These are phyloP conservation scores for Papiliotrema terrestris DNA, from an alignment of 1,284 basidiomycete species.

Conservation along the genomic window DNA sequence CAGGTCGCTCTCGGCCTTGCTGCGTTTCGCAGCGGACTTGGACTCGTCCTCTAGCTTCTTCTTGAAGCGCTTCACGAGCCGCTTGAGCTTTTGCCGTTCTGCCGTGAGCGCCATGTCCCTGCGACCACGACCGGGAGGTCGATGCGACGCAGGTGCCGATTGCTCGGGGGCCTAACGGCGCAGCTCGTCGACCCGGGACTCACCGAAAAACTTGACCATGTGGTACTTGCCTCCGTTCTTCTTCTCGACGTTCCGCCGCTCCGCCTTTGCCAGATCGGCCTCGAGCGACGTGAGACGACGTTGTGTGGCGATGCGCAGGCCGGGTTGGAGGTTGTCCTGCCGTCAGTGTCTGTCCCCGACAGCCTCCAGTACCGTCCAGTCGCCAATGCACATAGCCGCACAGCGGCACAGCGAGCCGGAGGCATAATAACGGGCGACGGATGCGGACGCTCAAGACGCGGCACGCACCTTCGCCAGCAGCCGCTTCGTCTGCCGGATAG, in stretches of 20 bases:
- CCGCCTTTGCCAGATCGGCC: conserved; percentile 65
- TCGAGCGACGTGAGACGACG: conserved; percentile 69
- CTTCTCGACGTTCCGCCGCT: conserved; percentile 62
- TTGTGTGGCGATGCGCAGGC: conserved; percentile 72
- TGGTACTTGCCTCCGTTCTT: conserved; percentile 71
- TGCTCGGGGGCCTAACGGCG: too few species aligned
- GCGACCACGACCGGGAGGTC: too few species aligned
- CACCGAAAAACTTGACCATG: conserved; percentile 84
- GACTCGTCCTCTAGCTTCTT: conserved; percentile 50
- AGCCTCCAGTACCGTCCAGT: neutral
- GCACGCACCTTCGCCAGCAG: conserved; percentile 66
- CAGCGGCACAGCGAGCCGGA: neutral
- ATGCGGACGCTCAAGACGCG: too few species aligned
- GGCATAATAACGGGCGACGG: too few species aligned
- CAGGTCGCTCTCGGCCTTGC: conserved; percentile 52
- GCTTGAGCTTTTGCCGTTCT: conserved; percentile 76
- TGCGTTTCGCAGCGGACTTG: conserved; percentile 32
- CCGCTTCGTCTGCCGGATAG: conserved; percentile 70
- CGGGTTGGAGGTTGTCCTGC: conserved; percentile 71
- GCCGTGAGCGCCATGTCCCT: neutral
- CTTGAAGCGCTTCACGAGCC: conserved; percentile 66
- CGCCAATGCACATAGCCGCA: neutral
- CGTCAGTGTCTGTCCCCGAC: neutral
- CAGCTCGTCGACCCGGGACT: too few species aligned
- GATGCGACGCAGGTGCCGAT: too few species aligned